Base-by-base conservation (phyloP, 2,329 filamentous ascomycete genomes). In the Paracamarosporium sp. region DNA sequence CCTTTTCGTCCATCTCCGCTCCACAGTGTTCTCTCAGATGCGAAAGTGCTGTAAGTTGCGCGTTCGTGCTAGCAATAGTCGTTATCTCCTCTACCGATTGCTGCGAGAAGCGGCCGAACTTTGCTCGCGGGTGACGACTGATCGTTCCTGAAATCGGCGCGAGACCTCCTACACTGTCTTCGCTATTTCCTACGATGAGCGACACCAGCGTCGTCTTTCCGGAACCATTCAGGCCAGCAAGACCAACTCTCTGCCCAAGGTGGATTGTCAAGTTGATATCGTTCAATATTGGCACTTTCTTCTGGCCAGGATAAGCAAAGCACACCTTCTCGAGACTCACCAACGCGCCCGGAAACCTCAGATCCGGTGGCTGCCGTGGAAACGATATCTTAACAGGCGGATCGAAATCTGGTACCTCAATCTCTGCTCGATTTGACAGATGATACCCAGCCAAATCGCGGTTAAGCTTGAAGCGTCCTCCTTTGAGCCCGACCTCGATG, bases 161-260 rank as follows among this genome's bases (percentile, higher is more conserved):
- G 1, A 83, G 55, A 12, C 66, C 69, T 24, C 61, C 71, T 24
- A 36, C 45, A 6, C 31, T 53, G 28, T 64, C 61, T 1, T 69
- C 66, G 15, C 57, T 74, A 45, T 57, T 81, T 0, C 84, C 86
- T n/a, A 88, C 87, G 2, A 94, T 83, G 4, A 94, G 78, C 46
- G 86, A 88, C 56, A 94, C 82, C 9, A 96, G 80, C 0, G 92
- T 95, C 1, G 90, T 92, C 74, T 96, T 96, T 2, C 92, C 92
- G 0, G 87, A 85, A 1, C 92, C 92, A 71, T 96, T 96, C 41
- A 95, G 81, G 0, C 92, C 92, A 24, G 92, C 81, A 38, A 96
- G 82, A 0, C 90, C 92, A 24, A 94, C 80, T 1, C 91, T 84
- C 61, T 92, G 90, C 9, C 91, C 90, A 72, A 87, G 86, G 57